phyloP scores from a whole-genome alignment of 2,329 filamentous ascomycete genomes.

The Magnaporthales sp. region DNA sequence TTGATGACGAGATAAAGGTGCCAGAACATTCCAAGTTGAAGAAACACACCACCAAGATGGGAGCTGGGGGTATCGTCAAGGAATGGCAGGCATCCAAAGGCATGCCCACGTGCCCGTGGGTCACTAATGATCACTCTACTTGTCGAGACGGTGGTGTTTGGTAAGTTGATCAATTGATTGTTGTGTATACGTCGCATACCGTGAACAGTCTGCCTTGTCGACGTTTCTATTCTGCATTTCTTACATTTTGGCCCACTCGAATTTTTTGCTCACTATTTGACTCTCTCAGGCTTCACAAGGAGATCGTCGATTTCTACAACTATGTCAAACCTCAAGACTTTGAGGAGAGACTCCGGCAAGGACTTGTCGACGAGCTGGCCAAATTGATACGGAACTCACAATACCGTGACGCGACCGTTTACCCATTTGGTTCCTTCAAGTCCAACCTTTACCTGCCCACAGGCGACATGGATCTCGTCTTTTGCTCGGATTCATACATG shows the following conservation, averaged over 20 bases:
- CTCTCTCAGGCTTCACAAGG: slow-evolving; percentile 67
- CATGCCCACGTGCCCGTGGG: slow-evolving; percentile 55
- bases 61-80: slow-evolving; percentile 34
- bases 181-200: background rate
- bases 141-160: slow-evolving; percentile 46
- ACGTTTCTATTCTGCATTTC: too few species aligned
- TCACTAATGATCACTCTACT: slow-evolving; percentile 40
- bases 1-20: slow-evolving; percentile 56
- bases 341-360: slow-evolving; percentile 66
- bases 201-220: too few species aligned
- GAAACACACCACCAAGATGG: slow-evolving; percentile 35
- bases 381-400: slow-evolving; percentile 41
- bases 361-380: slow-evolving; percentile 63
- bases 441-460: slow-evolving; percentile 64
- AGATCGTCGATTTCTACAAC: slow-evolving; percentile 82
- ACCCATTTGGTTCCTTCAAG: slow-evolving; percentile 88
- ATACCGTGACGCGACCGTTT: slow-evolving; percentile 54
- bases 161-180: slow-evolving; percentile 29
- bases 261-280: background rate
- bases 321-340: slow-evolving; percentile 70
- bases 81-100: slow-evolving; percentile 40
- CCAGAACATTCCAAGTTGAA: slow-evolving; percentile 44
- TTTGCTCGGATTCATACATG: slow-evolving; percentile 55
- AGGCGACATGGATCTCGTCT: slow-evolving; percentile 89
- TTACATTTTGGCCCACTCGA: too few species aligned